phyloP scores from a whole-genome alignment of 2,329 filamentous ascomycete species.

The Fusarium sp. region DNA sequence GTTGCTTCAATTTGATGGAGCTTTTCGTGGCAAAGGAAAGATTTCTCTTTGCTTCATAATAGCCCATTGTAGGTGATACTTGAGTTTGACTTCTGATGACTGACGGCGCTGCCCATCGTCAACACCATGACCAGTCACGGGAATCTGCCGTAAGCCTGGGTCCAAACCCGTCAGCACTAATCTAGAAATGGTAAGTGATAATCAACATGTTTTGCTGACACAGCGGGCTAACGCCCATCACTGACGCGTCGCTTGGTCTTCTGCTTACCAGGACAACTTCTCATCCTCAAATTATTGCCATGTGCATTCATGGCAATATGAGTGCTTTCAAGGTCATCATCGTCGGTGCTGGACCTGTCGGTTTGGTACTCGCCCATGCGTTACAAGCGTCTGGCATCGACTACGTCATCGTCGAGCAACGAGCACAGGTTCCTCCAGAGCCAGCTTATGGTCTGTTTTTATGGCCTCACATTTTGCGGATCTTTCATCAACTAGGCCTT shows the following conservation, averaged over 20 bases:
- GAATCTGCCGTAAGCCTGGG: no score
- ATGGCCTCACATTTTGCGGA: slow-evolving; percentile 24
- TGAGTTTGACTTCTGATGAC: no score
- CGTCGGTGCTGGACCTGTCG: slow-evolving; percentile 18
- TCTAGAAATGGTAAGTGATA: no score
- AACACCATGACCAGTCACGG: no score
- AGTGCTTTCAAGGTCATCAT: slow-evolving; percentile 20
- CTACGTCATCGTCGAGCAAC: slow-evolving; percentile 19
- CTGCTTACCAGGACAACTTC: neutral
- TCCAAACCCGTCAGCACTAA: no score
- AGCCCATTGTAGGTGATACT: no score
- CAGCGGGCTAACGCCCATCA: neutral
- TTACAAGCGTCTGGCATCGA: slow-evolving; percentile 11
- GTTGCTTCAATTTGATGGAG: no score
- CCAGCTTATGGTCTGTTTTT: slow-evolving; percentile 21
- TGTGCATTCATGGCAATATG: neutral
- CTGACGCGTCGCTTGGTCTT: neutral
- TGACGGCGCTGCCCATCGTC: no score
- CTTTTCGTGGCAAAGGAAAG: no score
- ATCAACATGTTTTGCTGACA: neutral
- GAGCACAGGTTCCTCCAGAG: slow-evolving; percentile 13
- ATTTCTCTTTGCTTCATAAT: no score
- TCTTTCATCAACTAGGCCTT: slow-evolving; percentile 13
- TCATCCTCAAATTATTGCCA: no score
- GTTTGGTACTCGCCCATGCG: slow-evolving; percentile 19